phyloP scores from a whole-genome alignment of 2,329 filamentous ascomycete genomes.

The Metarhizium anisopliae region DNA sequence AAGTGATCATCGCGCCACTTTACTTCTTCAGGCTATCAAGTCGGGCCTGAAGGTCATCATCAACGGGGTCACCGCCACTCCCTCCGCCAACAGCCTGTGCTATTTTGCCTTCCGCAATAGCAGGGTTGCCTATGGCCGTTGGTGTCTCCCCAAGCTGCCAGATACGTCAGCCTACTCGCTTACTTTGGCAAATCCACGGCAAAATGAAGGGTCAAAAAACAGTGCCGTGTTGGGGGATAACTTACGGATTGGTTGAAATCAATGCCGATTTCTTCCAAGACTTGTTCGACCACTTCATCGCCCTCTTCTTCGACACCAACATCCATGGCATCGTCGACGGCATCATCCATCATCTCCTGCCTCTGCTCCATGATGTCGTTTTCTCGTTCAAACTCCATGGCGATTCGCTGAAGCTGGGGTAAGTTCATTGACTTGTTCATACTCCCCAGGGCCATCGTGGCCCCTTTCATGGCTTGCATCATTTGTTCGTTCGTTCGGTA shows the following conservation, averaged over 20 bases:
- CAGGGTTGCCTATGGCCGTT: constrained; percentile 65
- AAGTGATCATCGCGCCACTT: constrained; percentile 1
- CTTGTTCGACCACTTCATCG: constrained; percentile 93
- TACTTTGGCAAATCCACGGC: too few relatives aligned
- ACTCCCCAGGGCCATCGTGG: constrained; percentile 81
- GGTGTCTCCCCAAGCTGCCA: constrained; percentile 83
- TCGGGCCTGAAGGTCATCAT: constrained; percentile 89
- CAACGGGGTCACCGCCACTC: constrained; percentile 50
- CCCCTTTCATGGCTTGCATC: constrained; percentile 99
- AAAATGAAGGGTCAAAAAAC: neutral
- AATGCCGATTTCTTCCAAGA: constrained; percentile 92
- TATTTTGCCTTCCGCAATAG: constrained; percentile 65
- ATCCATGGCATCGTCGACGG: constrained; percentile 93
- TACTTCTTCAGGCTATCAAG: constrained; percentile 73
- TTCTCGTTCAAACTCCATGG: constrained; percentile 98
- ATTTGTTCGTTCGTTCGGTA: constrained; percentile 98
- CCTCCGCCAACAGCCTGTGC: constrained; percentile 75
- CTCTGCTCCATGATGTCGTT: constrained; percentile 99
- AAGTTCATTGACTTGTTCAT: constrained; percentile 99
- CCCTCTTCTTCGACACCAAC: constrained; percentile 86
- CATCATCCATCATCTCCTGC: constrained; percentile 99
- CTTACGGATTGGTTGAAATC: constrained; percentile 83
- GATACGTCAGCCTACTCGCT: constrained; percentile 3
- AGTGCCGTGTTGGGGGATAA: neutral
- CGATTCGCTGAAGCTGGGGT: constrained; percentile 87